Base-by-base conservation (phyloP, 1,139 yeast genomes). In the Pichia sp. region DNA sequence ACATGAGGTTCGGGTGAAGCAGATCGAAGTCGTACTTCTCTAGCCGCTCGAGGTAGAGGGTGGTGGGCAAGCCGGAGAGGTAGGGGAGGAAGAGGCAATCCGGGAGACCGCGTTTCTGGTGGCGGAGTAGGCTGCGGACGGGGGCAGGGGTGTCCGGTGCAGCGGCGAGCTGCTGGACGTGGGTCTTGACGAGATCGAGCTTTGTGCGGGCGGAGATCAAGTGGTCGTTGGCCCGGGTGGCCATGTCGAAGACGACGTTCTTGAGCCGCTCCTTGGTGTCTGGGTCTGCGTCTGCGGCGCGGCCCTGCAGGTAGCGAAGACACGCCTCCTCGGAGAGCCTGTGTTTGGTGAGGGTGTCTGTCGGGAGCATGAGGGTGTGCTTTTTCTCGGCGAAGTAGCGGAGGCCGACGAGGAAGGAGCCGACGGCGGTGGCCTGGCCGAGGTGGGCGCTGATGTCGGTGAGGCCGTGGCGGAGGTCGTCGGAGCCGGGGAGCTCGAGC, bases 211-310 rank as follows among this genome's bases (percentile, higher is more conserved):
- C 92, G 0, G 90, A 75, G 7, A 88, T 68, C 15, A 89, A 68
- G 67, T 89, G 96, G 67, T 89, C 96, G 70, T 89, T 88, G 1
- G 96, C 95, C 1, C 79, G 72, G 1, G 85, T 79, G 1, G 95
- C 89, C 0, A 87, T 80, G 51, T 85, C 90, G 63, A 79, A 89
- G 0, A 87, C 76, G 10, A 84, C 81, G 63, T 85, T 82, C 58
- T 80, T 77, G 55, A 88, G 66, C 2, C 32, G 36, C 32, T 73
- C 76, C 4, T 62, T 56, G 4, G 59, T 63, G 6, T 68, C 67
- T 0, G 55, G 56, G 16, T 64, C 65, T 8, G 16, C 26, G 11
- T 29, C n/a, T 26, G 29, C 41, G 26, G 63, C 61, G 23, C 72
- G 59, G 61, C 82, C 81, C 61, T 78, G 81, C 26, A 75, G 63